Evolutionary conservation across 306 rosid species (phyloP).

Genomic region (Begonia fuchsioides): DNA sequence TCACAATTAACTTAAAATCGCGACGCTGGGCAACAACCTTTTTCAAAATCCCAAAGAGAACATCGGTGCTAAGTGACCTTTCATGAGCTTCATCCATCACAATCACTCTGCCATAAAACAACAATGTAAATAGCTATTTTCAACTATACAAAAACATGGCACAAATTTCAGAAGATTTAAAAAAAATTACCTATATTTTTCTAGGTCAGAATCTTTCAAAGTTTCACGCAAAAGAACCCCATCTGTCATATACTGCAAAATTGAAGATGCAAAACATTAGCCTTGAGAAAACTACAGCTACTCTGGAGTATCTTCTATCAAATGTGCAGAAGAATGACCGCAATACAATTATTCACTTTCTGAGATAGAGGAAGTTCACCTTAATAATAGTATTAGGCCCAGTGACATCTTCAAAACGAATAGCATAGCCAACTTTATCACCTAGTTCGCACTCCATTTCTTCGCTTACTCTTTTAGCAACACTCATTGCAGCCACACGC

Average conservation of each 20-base stretch:
- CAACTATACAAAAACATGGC: neutral
- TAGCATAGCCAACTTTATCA: constrained; percentile 90
- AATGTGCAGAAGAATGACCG: neutral
- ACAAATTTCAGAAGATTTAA: neutral
- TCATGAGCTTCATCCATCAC: constrained; percentile 99
- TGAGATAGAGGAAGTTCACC: constrained; percentile 22
- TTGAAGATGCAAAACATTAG: constrained; percentile 10
- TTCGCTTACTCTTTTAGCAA: constrained; percentile 97
- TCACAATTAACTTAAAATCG: constrained; percentile 90
- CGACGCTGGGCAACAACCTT: constrained; percentile 93
- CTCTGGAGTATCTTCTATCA: neutral
- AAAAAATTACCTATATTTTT: constrained; percentile 65
- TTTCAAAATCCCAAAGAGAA: constrained; percentile 86
- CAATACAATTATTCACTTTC: neutral
- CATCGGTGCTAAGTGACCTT: constrained; percentile 88
- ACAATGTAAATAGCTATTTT: neutral
- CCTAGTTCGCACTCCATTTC: constrained; percentile 97
- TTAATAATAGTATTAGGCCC: constrained; percentile 80
- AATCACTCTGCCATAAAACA: constrained; percentile 47
- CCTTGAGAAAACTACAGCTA: neutral
- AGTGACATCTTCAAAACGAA: constrained; percentile 96
- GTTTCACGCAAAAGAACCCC: constrained; percentile 98
- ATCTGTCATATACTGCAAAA: constrained; percentile 92
- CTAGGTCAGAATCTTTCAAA: constrained; percentile 88
- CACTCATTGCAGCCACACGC: constrained; percentile 99